Percentiles rank a stretch among this genome's conserved stretches.
phyloP scores from a whole-genome alignment of 805 yeast species.

The Diddensiella transvaalensis region DNA sequence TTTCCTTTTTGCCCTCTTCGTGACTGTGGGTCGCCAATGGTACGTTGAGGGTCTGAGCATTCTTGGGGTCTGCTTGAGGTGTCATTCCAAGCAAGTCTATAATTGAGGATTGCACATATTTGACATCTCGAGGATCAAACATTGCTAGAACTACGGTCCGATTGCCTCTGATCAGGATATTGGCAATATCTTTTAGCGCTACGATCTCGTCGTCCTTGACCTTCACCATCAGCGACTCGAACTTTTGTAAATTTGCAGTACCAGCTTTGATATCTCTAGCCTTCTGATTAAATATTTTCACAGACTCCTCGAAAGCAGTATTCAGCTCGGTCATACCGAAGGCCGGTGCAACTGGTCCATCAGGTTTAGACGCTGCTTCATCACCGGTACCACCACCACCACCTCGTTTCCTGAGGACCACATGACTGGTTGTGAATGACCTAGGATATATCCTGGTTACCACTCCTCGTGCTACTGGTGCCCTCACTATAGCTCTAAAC shows the following conservation, averaged over 20 bases:
- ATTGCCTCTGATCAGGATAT: conserved; percentile 32
- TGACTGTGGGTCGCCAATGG: conserved; percentile 67
- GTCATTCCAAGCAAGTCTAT: conserved; percentile 68
- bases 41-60: conserved; percentile 68
- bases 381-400: neutral
- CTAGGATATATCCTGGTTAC: no score
- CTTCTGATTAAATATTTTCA: conserved; percentile 52
- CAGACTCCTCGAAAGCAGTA: conserved; percentile 43
- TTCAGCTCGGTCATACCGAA: conserved; percentile 37
- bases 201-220: conserved; percentile 43
- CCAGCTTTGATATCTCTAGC: conserved; percentile 67
- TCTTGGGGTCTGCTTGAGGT: conserved; percentile 72
- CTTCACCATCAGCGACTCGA: conserved; percentile 55
- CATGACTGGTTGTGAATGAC: neutral
- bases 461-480: no score
- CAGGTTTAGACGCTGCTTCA: neutral
- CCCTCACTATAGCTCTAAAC: no score
- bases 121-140: conserved; percentile 74
- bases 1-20: conserved; percentile 52
- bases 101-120: conserved; percentile 66
- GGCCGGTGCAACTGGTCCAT: neutral
- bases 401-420: neutral
- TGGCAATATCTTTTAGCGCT: conserved; percentile 44
- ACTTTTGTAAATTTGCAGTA: conserved; percentile 58
- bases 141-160: conserved; percentile 73